Conservation (phyloP, 345 rosid genomes). For the Eucalyptus victrix region DNA sequence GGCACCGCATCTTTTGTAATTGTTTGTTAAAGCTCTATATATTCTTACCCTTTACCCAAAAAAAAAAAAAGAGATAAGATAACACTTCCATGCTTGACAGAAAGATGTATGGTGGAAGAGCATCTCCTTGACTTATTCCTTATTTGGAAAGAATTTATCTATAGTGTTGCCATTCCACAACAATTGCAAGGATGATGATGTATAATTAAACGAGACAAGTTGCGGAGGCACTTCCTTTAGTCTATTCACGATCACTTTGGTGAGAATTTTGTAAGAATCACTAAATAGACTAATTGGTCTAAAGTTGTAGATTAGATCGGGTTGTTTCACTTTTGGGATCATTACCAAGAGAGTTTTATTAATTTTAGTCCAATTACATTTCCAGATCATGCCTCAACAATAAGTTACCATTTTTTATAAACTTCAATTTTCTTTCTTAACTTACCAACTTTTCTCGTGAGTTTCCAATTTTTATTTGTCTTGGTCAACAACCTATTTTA, state of each 20-base stretch:
- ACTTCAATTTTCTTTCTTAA: neutral
- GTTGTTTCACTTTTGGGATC: neutral
- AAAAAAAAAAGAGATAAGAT: too few species aligned
- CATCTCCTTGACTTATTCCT: neutral
- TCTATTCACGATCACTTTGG: neutral
- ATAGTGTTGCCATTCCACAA: neutral
- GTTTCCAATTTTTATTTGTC: neutral
- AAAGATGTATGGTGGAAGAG: neutral
- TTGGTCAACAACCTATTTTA: neutral
- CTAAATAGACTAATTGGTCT: neutral
- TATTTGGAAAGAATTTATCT: neutral
- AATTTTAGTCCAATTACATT: neutral
- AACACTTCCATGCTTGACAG: neutral
- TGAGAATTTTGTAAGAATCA: neutral
- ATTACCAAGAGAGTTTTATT: neutral
- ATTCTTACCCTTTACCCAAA: too few species aligned
- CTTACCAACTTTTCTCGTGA: neutral
- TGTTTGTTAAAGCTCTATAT: too few species aligned
- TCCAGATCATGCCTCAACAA: neutral
- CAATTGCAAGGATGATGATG: neutral
- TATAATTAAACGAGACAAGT: neutral
- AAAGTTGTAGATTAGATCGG: neutral
- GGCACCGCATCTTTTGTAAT: rapidly evolving
- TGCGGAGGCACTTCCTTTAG: neutral
- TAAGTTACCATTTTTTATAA: neutral